phyloP scores from a whole-genome alignment of 2,329 filamentous ascomycete genomes.

The Pseudonectria buxi region DNA sequence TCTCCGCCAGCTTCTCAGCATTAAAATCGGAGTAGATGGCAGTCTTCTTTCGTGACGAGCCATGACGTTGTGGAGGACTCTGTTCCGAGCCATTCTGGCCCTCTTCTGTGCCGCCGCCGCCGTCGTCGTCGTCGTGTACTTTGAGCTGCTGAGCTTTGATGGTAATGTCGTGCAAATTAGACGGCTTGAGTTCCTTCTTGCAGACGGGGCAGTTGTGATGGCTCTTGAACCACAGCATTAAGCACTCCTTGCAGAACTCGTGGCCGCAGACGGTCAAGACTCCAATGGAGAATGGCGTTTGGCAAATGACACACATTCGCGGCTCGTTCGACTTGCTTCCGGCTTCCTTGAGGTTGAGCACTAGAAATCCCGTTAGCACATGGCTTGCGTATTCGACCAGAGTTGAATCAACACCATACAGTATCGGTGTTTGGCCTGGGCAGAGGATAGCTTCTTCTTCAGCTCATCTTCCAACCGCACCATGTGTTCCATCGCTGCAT shows the following conservation, averaged over 20 bases:
- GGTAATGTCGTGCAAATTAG: slow-evolving; percentile 78
- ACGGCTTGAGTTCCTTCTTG: slow-evolving; percentile 58
- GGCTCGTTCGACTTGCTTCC: slow-evolving; percentile 58
- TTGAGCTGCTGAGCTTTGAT: slow-evolving; percentile 70
- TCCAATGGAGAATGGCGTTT: slow-evolving; percentile 67
- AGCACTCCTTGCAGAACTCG: slow-evolving; percentile 84
- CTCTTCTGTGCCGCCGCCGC: slow-evolving; percentile 10
- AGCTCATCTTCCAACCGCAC: slow-evolving; percentile 32
- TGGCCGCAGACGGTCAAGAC: slow-evolving; percentile 85
- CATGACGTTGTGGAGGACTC: slow-evolving; percentile 11
- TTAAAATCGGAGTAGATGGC: slow-evolving; percentile 75
- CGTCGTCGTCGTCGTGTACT: slow-evolving; percentile 41
- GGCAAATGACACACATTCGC: slow-evolving; percentile 81
- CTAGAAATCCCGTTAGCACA: slow-evolving; percentile 23
- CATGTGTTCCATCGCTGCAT: slow-evolving; percentile 35
- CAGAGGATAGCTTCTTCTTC: slow-evolving; percentile 51
- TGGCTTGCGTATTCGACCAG: neutral
- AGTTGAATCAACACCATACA: slow-evolving; percentile 34
- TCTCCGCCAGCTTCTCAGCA: slow-evolving; percentile 63
- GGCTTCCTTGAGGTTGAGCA: slow-evolving; percentile 46
- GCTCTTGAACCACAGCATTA: slow-evolving; percentile 67
- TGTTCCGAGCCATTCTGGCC: slow-evolving; percentile 4
- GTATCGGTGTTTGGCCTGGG: slow-evolving; percentile 72
- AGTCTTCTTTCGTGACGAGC: slow-evolving; percentile 24
- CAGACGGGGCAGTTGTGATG: slow-evolving; percentile 79